Evolutionary conservation across 768 basidiomycete genomes (phyloP).

Genomic region (Tylopilus sp.): DNA sequence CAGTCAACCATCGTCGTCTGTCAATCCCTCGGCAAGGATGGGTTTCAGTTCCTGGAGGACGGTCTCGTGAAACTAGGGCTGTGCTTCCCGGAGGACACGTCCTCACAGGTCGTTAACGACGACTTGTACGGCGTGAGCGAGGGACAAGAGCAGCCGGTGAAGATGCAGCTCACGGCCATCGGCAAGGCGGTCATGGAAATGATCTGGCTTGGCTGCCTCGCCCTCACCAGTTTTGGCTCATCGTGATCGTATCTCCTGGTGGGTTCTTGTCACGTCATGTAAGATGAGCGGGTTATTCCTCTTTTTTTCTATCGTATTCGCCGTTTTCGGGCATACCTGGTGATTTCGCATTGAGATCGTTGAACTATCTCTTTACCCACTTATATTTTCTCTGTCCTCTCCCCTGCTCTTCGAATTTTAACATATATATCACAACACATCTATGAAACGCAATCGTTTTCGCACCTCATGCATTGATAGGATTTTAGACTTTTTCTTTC

Average conservation of each 20-base stretch:
- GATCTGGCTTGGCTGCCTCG: constrained; percentile 53
- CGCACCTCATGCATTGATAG: constrained; percentile 19
- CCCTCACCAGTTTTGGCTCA: constrained; percentile 41
- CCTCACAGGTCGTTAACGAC: not conserved
- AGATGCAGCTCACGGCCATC: constrained; percentile 42
- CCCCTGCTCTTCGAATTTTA: not conserved
- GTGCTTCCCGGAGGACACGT: constrained; percentile 35
- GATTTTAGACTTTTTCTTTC: constrained; percentile 12
- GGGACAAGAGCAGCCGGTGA: constrained; percentile 35
- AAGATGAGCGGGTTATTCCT: constrained; percentile 8
- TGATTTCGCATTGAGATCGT: not conserved
- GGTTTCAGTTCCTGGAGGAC: constrained; percentile 78
- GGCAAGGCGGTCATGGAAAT: constrained; percentile 51
- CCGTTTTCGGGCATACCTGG: not conserved
- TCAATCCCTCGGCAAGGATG: constrained; percentile 59
- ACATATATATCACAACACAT: not conserved
- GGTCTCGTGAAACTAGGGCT: constrained; percentile 76
- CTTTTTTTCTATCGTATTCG: not conserved
- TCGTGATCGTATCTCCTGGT: constrained; percentile 3
- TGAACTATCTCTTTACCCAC: not conserved
- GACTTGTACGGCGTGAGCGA: constrained; percentile 26
- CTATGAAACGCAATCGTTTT: constrained; percentile 8
- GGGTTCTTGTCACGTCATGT: constrained; percentile 5
- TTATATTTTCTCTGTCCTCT: not conserved
- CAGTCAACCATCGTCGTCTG: constrained; percentile 47